Evolutionary conservation across 257 asterid genomes (phyloP).

Genomic region (Plantago ovata): DNA sequence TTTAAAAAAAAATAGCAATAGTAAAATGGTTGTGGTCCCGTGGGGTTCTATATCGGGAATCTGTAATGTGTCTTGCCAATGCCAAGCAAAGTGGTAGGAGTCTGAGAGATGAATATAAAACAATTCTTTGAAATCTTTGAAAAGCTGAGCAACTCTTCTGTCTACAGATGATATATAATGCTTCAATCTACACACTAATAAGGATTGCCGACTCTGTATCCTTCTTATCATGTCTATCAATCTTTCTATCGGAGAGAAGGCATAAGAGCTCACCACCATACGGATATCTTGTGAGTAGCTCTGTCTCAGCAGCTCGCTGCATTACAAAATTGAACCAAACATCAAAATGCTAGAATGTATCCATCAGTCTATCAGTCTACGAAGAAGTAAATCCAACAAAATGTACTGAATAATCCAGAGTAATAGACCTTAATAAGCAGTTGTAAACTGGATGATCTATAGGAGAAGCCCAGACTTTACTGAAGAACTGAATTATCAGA

Average conservation of each 20-base stretch:
- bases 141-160: not conserved
- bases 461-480: no score
- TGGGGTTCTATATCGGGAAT: no score
- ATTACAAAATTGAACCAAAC: slow-evolving; percentile 19
- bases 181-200: not conserved
- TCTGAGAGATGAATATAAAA: not conserved
- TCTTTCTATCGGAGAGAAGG: not conserved
- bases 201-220: not conserved
- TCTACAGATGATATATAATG: not conserved
- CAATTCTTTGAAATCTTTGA: not conserved
- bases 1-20: no score
- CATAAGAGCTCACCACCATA: slow-evolving; percentile 69
- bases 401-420: not conserved
- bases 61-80: no score
- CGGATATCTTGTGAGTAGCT: slow-evolving; percentile 74
- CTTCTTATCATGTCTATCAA: not conserved
- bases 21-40: no score
- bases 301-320: slow-evolving; percentile 98
- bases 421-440: not conserved
- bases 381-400: slow-evolving; percentile 1
- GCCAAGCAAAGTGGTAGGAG: no score
- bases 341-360: slow-evolving; percentile 1
- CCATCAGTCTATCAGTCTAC: not conserved
- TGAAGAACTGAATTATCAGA: no score
- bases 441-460: not conserved